Evolutionary conservation across 306 rosid species (phyloP).

Genomic region (Cucurbita pepo): DNA sequence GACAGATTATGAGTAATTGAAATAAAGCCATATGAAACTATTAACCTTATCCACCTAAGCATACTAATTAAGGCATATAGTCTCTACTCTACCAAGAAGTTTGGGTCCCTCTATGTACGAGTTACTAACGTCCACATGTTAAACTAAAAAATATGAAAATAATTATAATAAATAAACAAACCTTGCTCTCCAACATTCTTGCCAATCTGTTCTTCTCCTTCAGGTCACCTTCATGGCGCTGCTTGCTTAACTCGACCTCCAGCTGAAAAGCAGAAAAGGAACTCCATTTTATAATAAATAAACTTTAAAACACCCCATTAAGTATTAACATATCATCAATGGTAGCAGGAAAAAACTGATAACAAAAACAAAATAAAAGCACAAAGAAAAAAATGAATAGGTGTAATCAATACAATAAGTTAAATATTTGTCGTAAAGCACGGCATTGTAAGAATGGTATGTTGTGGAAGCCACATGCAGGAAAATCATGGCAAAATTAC

Average conservation of each 20-base stretch:
- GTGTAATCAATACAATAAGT: background rate
- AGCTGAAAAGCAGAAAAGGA: conserved; percentile 31
- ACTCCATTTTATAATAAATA: background rate
- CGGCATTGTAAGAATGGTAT: too few relatives aligned
- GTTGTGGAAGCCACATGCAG: too few relatives aligned
- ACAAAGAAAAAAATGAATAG: background rate
- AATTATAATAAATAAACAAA: conserved; percentile 5
- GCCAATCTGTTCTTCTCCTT: conserved; percentile 67
- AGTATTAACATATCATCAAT: background rate
- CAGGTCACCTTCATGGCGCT: conserved; percentile 80
- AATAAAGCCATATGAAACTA: background rate
- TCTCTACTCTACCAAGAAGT: too few relatives aligned
- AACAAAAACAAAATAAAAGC: background rate
- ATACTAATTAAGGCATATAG: too few relatives aligned
- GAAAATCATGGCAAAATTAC: background rate
- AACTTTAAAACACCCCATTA: background rate
- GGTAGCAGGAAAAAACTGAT: background rate
- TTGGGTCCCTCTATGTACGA: too few relatives aligned
- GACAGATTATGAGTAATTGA: background rate
- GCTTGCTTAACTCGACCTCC: conserved; percentile 68
- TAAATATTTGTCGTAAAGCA: background rate
- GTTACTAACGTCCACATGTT: background rate
- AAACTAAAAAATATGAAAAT: background rate
- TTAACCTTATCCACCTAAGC: too few relatives aligned
- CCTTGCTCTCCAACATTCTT: conserved; percentile 59